phyloP scores from a whole-genome alignment of 495 filamentous ascomycete species.

The Lindgomyces ingoldianus region DNA sequence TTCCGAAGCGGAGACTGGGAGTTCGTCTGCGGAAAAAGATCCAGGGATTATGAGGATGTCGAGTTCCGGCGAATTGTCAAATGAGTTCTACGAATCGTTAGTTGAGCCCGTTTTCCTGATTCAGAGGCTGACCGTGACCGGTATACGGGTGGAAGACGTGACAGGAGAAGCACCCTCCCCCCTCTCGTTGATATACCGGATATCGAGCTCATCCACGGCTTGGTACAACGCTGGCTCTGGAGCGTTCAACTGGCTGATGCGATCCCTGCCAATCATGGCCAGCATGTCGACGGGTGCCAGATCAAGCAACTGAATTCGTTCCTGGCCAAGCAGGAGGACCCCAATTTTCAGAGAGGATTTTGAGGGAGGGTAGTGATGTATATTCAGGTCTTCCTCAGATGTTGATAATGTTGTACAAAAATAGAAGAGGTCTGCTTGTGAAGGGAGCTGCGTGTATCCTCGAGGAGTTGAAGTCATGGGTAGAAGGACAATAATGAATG shows the following conservation, averaged over 20 bases:
- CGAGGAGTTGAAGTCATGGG: constrained; percentile 26
- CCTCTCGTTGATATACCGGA: constrained; percentile 34
- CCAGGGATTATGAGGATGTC: constrained; percentile 30
- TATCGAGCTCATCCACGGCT: constrained; percentile 33
- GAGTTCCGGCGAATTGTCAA: constrained; percentile 24
- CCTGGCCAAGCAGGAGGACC: constrained; percentile 22
- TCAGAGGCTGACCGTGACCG: constrained; percentile 31
- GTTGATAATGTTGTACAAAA: constrained; percentile 33
- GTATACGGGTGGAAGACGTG: constrained; percentile 25
- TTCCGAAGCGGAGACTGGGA: constrained; percentile 7
- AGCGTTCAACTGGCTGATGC: constrained; percentile 15
- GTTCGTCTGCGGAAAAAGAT: constrained; percentile 14
- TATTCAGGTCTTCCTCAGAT: constrained; percentile 28
- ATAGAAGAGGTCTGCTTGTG: constrained; percentile 35
- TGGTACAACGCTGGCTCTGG: constrained; percentile 8
- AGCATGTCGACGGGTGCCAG: constrained; percentile 29
- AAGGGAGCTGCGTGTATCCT: constrained; percentile 31
- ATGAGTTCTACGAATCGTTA: constrained; percentile 17
- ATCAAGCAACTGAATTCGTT: constrained; percentile 29
- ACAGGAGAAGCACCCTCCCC: constrained; percentile 30
- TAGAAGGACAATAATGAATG: background rate
- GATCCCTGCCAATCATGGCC: constrained; percentile 24
- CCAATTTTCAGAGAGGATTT: constrained; percentile 32
- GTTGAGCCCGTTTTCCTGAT: background rate
- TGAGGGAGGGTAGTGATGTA: constrained; percentile 26